Evolutionary conservation across 1,139 yeast species (phyloP).

Genomic region (Pichia sp.): DNA sequence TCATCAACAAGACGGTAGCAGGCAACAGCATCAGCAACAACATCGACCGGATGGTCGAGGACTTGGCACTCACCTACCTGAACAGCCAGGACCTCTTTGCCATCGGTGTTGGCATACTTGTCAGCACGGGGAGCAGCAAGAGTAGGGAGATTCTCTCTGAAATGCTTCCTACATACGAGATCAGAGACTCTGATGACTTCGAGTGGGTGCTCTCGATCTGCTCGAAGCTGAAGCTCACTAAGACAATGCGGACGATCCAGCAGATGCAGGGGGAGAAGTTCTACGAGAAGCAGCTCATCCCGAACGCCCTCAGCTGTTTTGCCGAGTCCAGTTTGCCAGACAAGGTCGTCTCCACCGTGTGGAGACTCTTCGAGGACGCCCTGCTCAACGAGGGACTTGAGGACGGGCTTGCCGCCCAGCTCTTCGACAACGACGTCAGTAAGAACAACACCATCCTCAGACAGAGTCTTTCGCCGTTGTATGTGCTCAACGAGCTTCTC

Average conservation of each 20-base stretch:
- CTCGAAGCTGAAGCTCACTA: constrained; percentile 45
- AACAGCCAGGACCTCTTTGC: constrained; percentile 52
- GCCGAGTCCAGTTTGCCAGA: constrained; percentile 59
- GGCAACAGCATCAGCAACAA: constrained; percentile 39
- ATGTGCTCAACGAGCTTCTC: constrained; percentile 23
- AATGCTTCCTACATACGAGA: constrained; percentile 57
- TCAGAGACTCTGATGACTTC: constrained; percentile 65
- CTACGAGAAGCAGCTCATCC: constrained; percentile 36
- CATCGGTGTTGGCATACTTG: constrained; percentile 58
- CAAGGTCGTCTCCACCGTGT: constrained; percentile 40
- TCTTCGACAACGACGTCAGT: constrained; percentile 8
- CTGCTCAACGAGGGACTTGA: constrained; percentile 49
- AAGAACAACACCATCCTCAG: constrained; percentile 24
- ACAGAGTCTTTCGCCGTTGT: constrained; percentile 30
- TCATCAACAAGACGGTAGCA: constrained; percentile 14
- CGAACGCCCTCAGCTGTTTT: constrained; percentile 67
- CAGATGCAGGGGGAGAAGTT: constrained; percentile 32
- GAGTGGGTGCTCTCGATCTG: constrained; percentile 72
- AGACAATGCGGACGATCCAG: constrained; percentile 46
- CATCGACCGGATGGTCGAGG: constrained; percentile 58
- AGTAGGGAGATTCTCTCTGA: constrained; percentile 52
- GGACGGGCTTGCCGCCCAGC: constrained; percentile 36
- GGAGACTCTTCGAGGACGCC: constrained; percentile 52
- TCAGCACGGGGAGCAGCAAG: constrained; percentile 37
- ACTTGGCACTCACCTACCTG: constrained; percentile 57